These are phyloP conservation scores for Neurospora sp. DNA, from an alignment of 495 filamentous ascomycete genomes.

Conservation along the genomic window DNA sequence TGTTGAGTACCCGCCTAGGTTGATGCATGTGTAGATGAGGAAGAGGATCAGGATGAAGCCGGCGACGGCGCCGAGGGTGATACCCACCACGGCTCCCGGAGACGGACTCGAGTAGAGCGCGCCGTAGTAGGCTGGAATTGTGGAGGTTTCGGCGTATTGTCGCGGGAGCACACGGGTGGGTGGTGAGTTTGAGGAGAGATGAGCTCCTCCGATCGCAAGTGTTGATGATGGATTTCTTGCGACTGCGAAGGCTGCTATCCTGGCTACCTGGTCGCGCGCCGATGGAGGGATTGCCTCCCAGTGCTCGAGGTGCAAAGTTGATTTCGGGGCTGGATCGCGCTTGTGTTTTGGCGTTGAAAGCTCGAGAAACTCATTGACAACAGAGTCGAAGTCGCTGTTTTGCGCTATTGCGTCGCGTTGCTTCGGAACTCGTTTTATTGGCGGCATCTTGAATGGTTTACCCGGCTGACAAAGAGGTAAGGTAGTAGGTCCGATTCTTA, in stretches of 20 bases:
- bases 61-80: conserved; percentile 72
- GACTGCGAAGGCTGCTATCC: not conserved
- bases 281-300: not conserved
- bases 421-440: not conserved
- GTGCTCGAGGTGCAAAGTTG: not conserved
- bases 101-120: conserved; percentile 46
- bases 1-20: conserved; percentile 27
- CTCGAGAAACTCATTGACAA: not conserved
- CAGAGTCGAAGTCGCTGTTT: not conserved
- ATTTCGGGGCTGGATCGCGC: not conserved
- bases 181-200: not conserved
- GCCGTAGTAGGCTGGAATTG: conserved; percentile 61
- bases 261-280: not conserved
- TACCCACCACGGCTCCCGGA: conserved; percentile 71
- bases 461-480: not conserved
- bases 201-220: not conserved
- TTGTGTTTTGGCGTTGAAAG: not conserved
- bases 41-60: conserved; percentile 71
- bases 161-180: not conserved
- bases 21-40: conserved; percentile 60
- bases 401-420: not conserved
- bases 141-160: conserved; percentile 9
- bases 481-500: not conserved
- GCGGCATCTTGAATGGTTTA: not conserved
- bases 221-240: not conserved